Base-by-base conservation (phyloP, 768 basidiomycete genomes). In the Cubamyces lactineus region DNA sequence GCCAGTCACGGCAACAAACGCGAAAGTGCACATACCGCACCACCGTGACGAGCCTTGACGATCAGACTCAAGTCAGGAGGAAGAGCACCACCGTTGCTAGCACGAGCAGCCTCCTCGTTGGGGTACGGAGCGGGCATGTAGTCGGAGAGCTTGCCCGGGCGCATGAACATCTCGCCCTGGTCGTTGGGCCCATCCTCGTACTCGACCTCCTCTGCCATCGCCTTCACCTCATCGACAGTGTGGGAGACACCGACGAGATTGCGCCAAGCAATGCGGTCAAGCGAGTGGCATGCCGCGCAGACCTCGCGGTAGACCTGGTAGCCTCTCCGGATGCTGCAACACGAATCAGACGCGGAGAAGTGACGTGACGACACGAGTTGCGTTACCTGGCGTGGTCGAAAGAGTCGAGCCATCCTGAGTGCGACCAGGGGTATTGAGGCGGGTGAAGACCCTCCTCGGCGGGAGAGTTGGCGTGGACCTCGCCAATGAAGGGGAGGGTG, bases 231-330 rank as follows among this genome's bases (percentile, higher is more conserved):
- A 66, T 94, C 91, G 45, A 82, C 96, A 68, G 91, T 93, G 79
- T 99, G 97, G 28, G 95, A 97, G 57, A 98, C 94, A 72, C 95
- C 97, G 67, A 99, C 97, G 61, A 99, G 82, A 80, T 98, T 99
- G 74, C 97, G 93, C 97, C 97, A 99, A 61, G 97, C 97, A 73
- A 99, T 96, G 70, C 97, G 94, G 80, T 99, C 94, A 58, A 99
- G 87, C 38, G 97, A 99, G 77, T 99, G 97, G 77, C 97, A 99
- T 12, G 97, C 94, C 16, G 97, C 93, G 74, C 97, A 99, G 59
- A 99, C 97, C 79, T 99, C 96, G 66, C 95, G 93, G 83, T 99
- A 99, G 59, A 99, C 97, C 76, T 91, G 87, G 81, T 92, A 96
- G 42, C 94, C 96, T 72, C 96, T 85, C 70, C 96, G 94, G 72